A percentile compares a stretch with the other conserved stretches of the same genome.
Conservation (phyloP, 495 filamentous ascomycete species). For the Hamigera avellanea region DNA sequence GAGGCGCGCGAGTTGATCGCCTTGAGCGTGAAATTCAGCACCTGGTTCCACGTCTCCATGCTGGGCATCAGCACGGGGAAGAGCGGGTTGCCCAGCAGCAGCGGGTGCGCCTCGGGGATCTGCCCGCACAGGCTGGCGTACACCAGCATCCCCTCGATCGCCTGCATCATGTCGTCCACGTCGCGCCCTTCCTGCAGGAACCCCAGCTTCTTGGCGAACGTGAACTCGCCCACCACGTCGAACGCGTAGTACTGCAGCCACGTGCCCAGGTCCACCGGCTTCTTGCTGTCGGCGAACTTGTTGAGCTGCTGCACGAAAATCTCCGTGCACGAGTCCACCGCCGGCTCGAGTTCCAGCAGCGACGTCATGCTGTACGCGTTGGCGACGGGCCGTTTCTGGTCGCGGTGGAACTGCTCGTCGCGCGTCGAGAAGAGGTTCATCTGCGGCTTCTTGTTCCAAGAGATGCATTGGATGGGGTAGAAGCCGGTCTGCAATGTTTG, state of each 20-base stretch:
- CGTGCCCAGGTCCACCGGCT: slow-evolving; percentile 21
- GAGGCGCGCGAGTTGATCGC: slow-evolving; percentile 12
- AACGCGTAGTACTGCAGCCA: slow-evolving; percentile 40
- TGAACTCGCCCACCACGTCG: slow-evolving; percentile 29
- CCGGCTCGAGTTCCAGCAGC: slow-evolving; percentile 20
- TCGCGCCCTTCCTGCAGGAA: slow-evolving; percentile 29
- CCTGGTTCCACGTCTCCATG: slow-evolving; percentile 23
- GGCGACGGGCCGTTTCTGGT: slow-evolving; percentile 18
- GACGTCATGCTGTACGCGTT: slow-evolving; percentile 21
- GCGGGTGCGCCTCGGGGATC: slow-evolving; percentile 15
- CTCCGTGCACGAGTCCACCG: slow-evolving; percentile 20
- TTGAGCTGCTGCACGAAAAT: slow-evolving; percentile 14
- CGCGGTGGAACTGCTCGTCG: slow-evolving; percentile 14
- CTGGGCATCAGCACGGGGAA: slow-evolving; percentile 24
- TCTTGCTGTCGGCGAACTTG: slow-evolving; percentile 6
- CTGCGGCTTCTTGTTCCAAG: slow-evolving; percentile 18
- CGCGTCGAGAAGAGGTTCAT: slow-evolving; percentile 25
- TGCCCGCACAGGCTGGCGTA: slow-evolving; percentile 18
- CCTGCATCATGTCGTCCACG: slow-evolving; percentile 24
- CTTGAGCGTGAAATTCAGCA: slow-evolving; percentile 17
- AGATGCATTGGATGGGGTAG: slow-evolving; percentile 26
- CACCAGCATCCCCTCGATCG: slow-evolving; percentile 13
- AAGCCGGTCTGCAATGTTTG: slow-evolving; percentile 22
- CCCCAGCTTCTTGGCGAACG: slow-evolving; percentile 24
- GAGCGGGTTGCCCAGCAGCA: slow-evolving; percentile 21